Conservation (phyloP, 2,329 filamentous ascomycete genomes). For the Epichloe baconii region DNA sequence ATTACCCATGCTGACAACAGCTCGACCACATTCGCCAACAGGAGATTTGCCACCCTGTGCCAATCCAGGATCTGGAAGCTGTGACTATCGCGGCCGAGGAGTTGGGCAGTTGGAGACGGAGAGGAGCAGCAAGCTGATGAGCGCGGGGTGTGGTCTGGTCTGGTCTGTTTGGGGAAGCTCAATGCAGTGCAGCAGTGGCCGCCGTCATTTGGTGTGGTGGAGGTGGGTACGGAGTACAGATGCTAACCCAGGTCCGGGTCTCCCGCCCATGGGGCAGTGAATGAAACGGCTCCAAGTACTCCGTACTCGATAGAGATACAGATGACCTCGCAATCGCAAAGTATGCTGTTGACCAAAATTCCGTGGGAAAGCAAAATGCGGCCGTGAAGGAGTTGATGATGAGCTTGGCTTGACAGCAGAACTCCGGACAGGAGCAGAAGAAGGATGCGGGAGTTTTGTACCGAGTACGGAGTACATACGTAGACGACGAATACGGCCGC, state of each 20-base stretch:
- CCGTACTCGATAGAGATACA: not conserved
- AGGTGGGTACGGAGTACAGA: constrained; percentile 3
- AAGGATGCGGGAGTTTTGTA: not conserved
- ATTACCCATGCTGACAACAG: constrained; percentile 63
- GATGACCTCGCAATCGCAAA: not conserved
- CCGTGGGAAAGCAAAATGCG: not conserved
- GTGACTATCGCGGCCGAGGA: not conserved
- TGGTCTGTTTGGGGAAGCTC: constrained; percentile 2
- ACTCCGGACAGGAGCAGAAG: not conserved
- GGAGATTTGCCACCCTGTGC: not conserved
- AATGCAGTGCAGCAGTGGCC: not conserved
- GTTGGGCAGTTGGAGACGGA: constrained; percentile 1
- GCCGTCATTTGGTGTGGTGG: constrained; percentile 6
- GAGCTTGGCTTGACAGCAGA: not conserved
- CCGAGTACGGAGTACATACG: not conserved
- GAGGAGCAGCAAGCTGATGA: constrained; percentile 5
- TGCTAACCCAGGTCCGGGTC: not conserved
- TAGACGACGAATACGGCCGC: not conserved
- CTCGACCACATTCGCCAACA: constrained; percentile 7
- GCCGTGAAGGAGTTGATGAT: not conserved
- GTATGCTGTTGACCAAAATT: not conserved
- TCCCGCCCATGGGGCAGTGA: not conserved
- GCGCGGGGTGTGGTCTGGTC: constrained; percentile 4
- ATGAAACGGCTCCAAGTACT: not conserved
- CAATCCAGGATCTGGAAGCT: not conserved